phyloP scores from a whole-genome alignment of 129 eudicot species.

The Kitagawia praeruptora region DNA sequence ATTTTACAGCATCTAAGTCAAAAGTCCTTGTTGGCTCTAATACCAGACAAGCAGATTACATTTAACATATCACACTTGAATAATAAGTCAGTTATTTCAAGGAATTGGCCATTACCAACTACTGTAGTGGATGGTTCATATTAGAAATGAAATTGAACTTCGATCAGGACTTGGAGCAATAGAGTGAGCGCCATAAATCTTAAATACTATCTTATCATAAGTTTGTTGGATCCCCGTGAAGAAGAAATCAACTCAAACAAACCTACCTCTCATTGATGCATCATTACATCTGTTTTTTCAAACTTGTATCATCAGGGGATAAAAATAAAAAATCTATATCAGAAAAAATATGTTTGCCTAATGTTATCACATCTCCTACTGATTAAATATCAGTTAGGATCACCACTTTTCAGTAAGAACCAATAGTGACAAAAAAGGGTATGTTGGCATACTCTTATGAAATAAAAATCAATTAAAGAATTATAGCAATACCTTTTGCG shows the following conservation, averaged over 20 bases:
- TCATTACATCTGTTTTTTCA: neutral
- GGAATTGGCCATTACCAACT: neutral
- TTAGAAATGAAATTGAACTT: neutral
- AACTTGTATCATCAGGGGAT: neutral
- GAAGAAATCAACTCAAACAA: neutral
- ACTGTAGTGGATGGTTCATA: neutral
- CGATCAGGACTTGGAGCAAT: neutral
- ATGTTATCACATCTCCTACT: neutral
- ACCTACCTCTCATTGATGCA: neutral
- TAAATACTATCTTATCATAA: neutral
- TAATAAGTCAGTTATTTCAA: neutral
- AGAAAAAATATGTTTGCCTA: neutral
- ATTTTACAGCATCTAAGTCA: neutral
- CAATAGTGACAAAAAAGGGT: neutral
- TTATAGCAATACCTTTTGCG: constrained; percentile 52
- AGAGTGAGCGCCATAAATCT: neutral
- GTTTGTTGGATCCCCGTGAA: neutral
- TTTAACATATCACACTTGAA: neutral
- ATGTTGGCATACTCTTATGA: neutral
- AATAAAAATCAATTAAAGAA: constrained; percentile 3
- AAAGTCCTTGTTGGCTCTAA: neutral
- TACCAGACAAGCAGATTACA: neutral
- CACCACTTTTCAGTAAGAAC: constrained; percentile 1
- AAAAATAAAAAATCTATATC: neutral
- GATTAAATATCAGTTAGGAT: neutral